phyloP scores from a whole-genome alignment of 192 early-diverging fungal species.

The Chytriomyces confervae region DNA sequence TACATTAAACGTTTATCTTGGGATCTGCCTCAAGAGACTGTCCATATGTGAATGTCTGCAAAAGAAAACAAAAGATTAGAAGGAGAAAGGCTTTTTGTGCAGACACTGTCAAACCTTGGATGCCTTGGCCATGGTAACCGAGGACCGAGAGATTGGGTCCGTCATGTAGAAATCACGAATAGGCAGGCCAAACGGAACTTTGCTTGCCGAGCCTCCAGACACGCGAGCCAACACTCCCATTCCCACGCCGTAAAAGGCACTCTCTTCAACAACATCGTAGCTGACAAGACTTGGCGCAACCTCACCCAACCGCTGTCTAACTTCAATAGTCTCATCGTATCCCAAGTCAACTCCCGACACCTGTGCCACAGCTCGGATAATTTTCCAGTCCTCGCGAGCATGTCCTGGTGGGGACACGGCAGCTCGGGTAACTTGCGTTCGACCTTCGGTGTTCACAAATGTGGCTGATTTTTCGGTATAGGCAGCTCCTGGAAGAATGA shows the following conservation, averaged over 20 bases:
- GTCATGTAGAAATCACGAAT: conserved; percentile 95
- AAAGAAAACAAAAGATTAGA: background rate
- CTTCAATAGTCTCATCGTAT: conserved; percentile 83
- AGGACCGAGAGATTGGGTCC: conserved; percentile 89
- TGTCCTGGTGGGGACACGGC: conserved; percentile 87
- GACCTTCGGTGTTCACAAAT: conserved; percentile 97
- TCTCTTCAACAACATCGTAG: conserved; percentile 67
- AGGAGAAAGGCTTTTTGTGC: background rate
- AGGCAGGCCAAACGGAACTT: conserved; percentile 61
- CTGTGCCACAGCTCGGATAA: conserved; percentile 94
- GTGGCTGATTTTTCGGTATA: conserved; percentile 97
- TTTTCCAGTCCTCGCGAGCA: conserved; percentile 99
- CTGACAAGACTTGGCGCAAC: conserved; percentile 83
- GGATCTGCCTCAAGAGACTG: conserved; percentile 21
- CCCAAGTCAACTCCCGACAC: conserved; percentile 84
- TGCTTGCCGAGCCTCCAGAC: conserved; percentile 31
- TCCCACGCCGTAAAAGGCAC: conserved; percentile 65
- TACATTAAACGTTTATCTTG: conserved; percentile 15
- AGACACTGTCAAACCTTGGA: conserved; percentile 54
- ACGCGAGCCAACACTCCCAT: conserved; percentile 57
- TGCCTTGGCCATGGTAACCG: conserved; percentile 96
- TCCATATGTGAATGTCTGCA: conserved; percentile 22
- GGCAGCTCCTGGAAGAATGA: conserved; percentile 92
- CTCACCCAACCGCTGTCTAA: conserved; percentile 87
- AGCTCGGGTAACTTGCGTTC: conserved; percentile 89